A percentile compares a stretch with the other conserved stretches of the same genome.
Evolutionary conservation across 179 eudicot genomes (phyloP).

Genomic region (Silene coronaria): DNA sequence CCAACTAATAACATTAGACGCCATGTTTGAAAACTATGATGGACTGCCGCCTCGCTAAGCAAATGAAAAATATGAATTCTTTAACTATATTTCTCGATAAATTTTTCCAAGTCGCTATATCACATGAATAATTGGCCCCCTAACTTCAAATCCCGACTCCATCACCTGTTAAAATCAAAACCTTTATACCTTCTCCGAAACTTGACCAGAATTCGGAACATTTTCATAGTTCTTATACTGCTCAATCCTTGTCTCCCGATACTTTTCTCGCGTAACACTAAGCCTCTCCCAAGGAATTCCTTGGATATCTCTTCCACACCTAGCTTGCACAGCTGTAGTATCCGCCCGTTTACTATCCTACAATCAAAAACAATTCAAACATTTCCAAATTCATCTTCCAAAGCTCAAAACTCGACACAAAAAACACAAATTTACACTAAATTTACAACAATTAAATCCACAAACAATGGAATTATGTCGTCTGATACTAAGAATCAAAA

Average conservation of each 20-base stretch:
- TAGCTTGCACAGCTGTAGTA: conserved; percentile 61
- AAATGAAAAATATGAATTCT: background rate
- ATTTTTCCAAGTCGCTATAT: background rate
- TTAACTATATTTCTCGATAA: background rate
- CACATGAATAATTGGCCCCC: background rate
- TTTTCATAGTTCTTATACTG: conserved; percentile 77
- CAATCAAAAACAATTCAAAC: background rate
- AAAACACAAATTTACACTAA: too few relatives aligned
- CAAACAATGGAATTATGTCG: too few relatives aligned
- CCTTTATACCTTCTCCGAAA: conserved; percentile 44
- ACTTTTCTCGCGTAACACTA: conserved; percentile 56
- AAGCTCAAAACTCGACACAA: too few relatives aligned
- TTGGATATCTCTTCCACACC: conserved; percentile 74
- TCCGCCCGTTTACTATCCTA: conserved; percentile 53
- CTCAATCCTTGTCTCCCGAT: conserved; percentile 57
- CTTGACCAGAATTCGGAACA: conserved; percentile 55
- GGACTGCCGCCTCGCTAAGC: background rate
- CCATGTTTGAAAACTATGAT: too few relatives aligned
- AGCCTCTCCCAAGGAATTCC: conserved; percentile 75
- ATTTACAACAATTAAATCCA: too few relatives aligned
- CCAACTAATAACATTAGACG: too few relatives aligned
- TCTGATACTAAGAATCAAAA: too few relatives aligned
- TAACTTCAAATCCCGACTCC: background rate
- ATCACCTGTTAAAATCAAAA: background rate
- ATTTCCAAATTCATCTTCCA: background rate